These are phyloP conservation scores for Lyophyllum atratum DNA, from an alignment of 768 basidiomycete genomes.

Conservation along the genomic window DNA sequence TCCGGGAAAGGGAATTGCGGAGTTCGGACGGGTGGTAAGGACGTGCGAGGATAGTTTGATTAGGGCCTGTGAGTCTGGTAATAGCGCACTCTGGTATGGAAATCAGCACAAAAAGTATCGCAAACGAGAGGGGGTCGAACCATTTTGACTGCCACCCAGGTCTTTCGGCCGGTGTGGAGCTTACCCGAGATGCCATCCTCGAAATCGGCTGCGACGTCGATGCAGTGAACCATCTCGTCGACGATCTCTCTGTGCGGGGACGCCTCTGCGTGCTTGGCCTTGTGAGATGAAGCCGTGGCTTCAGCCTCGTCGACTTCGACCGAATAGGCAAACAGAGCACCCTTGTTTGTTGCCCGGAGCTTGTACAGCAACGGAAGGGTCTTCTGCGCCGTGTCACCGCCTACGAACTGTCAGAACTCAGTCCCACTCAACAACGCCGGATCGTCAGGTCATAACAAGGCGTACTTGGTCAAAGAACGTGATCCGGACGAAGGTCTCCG, in stretches of 20 bases:
- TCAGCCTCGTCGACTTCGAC: constrained; percentile 78
- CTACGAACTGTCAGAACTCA: constrained; percentile 66
- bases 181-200: constrained; percentile 50
- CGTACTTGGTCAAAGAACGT: constrained; percentile 88
- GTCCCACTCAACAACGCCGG: not conserved
- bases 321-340: constrained; percentile 78
- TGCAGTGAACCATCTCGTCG: constrained; percentile 72
- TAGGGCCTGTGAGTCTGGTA: constrained; percentile 63
- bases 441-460: not conserved
- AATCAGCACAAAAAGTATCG: constrained; percentile 1
- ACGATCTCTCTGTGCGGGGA: constrained; percentile 63
- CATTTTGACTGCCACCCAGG: constrained; percentile 87
- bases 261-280: constrained; percentile 20
- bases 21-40: constrained; percentile 38
- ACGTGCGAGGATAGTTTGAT: constrained; percentile 64
- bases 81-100: constrained; percentile 58
- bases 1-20: constrained; percentile 66
- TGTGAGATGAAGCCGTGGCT: constrained; percentile 32
- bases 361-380: constrained; percentile 63
- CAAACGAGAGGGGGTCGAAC: constrained; percentile 38
- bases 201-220: constrained; percentile 81
- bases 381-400: constrained; percentile 77
- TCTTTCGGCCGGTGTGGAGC: constrained; percentile 45
- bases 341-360: constrained; percentile 70
- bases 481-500: constrained; percentile 66